Percentiles rank a stretch among this genome's conserved stretches.
These are phyloP conservation scores for Sclerotinia subarctica DNA, from an alignment of 2,329 filamentous ascomycete species.

Conservation along the genomic window DNA sequence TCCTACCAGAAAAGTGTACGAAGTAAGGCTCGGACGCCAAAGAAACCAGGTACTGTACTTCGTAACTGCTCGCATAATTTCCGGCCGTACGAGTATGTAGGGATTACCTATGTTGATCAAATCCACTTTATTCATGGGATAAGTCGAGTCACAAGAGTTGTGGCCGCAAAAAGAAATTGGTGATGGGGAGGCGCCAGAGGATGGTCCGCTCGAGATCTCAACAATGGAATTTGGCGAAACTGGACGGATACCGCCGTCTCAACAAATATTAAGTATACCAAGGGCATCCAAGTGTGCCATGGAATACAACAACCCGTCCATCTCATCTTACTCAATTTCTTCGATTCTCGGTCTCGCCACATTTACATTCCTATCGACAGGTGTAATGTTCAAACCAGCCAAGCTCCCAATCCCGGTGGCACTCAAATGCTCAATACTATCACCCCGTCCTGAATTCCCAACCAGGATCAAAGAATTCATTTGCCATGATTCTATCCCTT, in stretches of 20 bases:
- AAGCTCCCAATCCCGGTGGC: slow-evolving; percentile 39
- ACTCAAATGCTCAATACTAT: slow-evolving; percentile 21
- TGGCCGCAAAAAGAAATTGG: neutral
- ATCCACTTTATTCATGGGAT: neutral
- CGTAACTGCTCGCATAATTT: too few species aligned
- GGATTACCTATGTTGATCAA: neutral
- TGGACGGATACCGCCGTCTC: neutral
- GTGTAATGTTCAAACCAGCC: slow-evolving; percentile 46
- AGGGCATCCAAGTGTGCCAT: neutral
- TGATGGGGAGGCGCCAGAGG: neutral
- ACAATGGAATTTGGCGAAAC: neutral
- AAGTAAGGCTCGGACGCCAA: too few species aligned
- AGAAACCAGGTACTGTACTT: too few species aligned
- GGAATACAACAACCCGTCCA: neutral
- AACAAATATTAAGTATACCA: neutral
- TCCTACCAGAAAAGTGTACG: too few species aligned
- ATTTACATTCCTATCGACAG: slow-evolving; percentile 25
- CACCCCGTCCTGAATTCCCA: slow-evolving; percentile 14
- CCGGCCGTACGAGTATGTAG: too few species aligned
- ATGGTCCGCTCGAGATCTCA: neutral
- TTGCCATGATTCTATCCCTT: slow-evolving; percentile 62
- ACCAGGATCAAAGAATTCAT: slow-evolving; percentile 44
- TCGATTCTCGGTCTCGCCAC: slow-evolving; percentile 49
- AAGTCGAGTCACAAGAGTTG: neutral
- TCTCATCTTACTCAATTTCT: slow-evolving; percentile 53